Base-by-base conservation (phyloP, 2,329 filamentous ascomycete species). In the Tolypocladium tropicale region DNA sequence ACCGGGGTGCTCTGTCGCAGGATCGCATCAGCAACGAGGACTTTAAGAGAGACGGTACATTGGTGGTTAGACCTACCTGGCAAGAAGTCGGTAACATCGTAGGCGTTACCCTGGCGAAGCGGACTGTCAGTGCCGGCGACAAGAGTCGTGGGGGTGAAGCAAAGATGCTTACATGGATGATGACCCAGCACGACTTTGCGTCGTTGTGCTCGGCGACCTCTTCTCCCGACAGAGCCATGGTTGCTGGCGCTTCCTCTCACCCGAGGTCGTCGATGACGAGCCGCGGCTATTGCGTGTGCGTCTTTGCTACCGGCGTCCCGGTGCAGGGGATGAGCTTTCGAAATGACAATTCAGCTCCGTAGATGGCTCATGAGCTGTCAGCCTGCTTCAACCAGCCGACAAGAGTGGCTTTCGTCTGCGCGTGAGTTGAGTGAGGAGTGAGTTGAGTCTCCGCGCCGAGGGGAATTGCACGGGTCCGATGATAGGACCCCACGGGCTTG, bases 81-180 rank as follows among this genome's bases (percentile, higher is more conserved):
- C n/a, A 95, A 73, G 70, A 94, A 94, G 48, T 92, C 88, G 4
- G 90, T 95, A 57, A 95, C 89, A 78, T 95, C 90, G 75, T 95
- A 95, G 56, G 86, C 89, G 73, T 89, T 88, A 58, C 89, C 82
- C 78, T 85, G 32, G 28, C 21, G 28, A 23, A 21, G 10, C 18
- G 18, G 1, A 18, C 21, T 3, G 28, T 50, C 46, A 53, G 52
- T 11, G 11, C 34, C 3, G 25, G 4, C 10, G 23, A 32, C 18
- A 9, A 30, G 10, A 9, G 34, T n/a, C 23, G 1, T 4, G 2
- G 2, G 4, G 10, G 18, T 11, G n/a, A n/a, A 6, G 3, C 4
- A 11, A 4, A 16, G 2, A 18, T 10, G 37, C 74, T 60, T 72
- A 83, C 89, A 73, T 95, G 89, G 58, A 95, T 82, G 66, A 95